Conservation (phyloP, 2,329 filamentous ascomycete genomes). For the Bipolaris gigantea region DNA sequence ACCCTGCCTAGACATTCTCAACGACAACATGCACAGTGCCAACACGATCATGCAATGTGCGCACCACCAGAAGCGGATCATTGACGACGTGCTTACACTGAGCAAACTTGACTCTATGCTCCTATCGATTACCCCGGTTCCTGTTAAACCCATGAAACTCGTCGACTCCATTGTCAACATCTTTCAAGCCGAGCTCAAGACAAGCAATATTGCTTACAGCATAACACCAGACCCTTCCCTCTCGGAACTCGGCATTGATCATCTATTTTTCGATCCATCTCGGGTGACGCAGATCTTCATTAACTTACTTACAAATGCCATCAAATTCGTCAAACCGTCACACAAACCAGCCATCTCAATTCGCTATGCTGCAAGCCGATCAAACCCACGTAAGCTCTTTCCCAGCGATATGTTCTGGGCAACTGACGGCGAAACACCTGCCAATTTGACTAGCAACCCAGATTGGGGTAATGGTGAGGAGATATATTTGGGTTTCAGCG, state of each 20-base stretch:
- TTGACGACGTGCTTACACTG: constrained; percentile 52
- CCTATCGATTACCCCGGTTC: constrained; percentile 48
- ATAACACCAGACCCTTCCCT: constrained; percentile 45
- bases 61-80: constrained; percentile 53
- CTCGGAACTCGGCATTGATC: constrained; percentile 40
- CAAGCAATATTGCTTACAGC: constrained; percentile 34
- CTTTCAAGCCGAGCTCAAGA: constrained; percentile 44
- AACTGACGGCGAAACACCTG: constrained; percentile 24
- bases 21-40: constrained; percentile 40
- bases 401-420: constrained; percentile 37
- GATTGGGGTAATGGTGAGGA: constrained; percentile 46
- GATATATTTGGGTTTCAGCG: constrained; percentile 44
- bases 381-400: constrained; percentile 32
- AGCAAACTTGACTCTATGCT: constrained; percentile 52
- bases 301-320: constrained; percentile 66
- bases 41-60: constrained; percentile 52
- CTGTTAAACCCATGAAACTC: constrained; percentile 42
- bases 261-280: constrained; percentile 48
- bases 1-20: constrained; percentile 30
- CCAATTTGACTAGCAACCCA: constrained; percentile 27
- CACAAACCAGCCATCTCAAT: constrained; percentile 43
- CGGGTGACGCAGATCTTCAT: constrained; percentile 70
- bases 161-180: constrained; percentile 44
- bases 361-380: constrained; percentile 39
- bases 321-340: constrained; percentile 48